Evolutionary conservation across 2,329 filamentous ascomycete species (phyloP), one percentile per base, ranked within the genome.

Genomic region (Arthrinium phaeospermum): DNA sequence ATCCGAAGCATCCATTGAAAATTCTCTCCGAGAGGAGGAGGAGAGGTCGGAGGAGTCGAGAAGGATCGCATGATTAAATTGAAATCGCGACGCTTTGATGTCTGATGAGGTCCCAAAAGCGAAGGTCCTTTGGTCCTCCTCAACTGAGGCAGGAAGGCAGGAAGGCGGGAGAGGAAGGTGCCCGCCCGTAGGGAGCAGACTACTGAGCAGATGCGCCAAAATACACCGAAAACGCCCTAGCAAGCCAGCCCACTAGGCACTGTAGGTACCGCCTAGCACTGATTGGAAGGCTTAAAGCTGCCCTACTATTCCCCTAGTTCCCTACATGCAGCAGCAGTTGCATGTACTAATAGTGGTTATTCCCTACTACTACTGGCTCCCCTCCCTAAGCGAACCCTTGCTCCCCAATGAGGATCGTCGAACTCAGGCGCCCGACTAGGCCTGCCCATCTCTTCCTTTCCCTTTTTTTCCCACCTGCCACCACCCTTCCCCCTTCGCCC

Each of bases 1-100:
- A 61, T 61, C 53, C 53, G 53, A 61, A 57, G 53, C 53, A 61
- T 19, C 53, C 30, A 37, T 61, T 22, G 53, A 61, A 61, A 61
- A 61, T 37, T 37, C 30, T 37, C 30, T 22, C 53, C 30, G 53
- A 37, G 53, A 30, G 7, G 6, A 30, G 24, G 22, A 24, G 7
- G 19, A n/a, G 47, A 51, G 19, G 22, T 5, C 12, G 46, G 46
- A 47, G 46, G 19, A 49, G 46, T n/a, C 7, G 19, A 47, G 16
- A 0, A 14, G 16, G 44, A 45, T 22, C 22, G 46, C 19, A 49
- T 22, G 45, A n/a, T 49, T 22, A 49, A 49, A 49, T 10, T n/a
- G 46, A 10, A n/a, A 49, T 49, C 46, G 49, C 12, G 14, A 24
- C 49, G 49, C 49, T 30, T 53, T 27, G 49, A 53, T 30, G 46